Evolutionary conservation across 139 green algal genomes (phyloP).

Genomic region (Eudorina sp.): DNA sequence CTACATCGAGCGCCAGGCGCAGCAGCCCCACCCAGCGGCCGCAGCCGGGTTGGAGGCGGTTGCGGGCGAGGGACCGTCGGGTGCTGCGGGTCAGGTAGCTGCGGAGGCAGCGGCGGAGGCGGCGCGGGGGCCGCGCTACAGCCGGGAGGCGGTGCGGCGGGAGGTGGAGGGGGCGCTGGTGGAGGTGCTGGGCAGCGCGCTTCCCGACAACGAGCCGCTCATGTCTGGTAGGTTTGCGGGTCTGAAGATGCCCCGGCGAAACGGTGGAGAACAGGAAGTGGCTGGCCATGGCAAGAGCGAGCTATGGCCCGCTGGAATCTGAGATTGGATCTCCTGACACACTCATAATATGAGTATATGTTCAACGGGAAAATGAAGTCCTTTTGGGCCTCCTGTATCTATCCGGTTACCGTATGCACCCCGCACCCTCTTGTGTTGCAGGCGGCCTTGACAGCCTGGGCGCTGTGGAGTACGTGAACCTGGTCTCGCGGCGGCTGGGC

Average conservation of each 20-base stretch:
- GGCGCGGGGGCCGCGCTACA: not conserved
- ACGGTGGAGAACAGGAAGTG: too few relatives aligned
- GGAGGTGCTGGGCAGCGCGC: conserved; percentile 72
- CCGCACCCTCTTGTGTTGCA: too few relatives aligned
- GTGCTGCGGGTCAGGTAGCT: too few relatives aligned
- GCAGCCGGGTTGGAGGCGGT: not conserved
- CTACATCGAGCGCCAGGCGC: conserved; percentile 36
- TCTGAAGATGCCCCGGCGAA: not conserved
- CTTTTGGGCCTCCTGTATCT: too few relatives aligned
- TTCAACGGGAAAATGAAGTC: too few relatives aligned
- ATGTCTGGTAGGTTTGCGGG: conserved; percentile 71
- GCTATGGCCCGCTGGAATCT: too few relatives aligned
- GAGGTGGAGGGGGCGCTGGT: conserved; percentile 63
- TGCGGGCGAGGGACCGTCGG: not conserved
- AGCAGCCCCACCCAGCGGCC: not conserved
- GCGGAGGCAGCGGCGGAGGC: not conserved
- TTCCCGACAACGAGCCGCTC: conserved; percentile 73
- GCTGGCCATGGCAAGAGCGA: too few relatives aligned
- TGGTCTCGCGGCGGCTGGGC: conserved; percentile 63
- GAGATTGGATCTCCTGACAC: too few relatives aligned
- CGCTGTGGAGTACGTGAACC: conserved; percentile 84
- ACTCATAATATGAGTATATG: too few relatives aligned
- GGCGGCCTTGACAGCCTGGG: conserved; percentile 87
- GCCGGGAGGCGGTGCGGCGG: conserved; percentile 31
- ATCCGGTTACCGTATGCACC: too few relatives aligned